A percentile compares a stretch with the other conserved stretches of the same genome.
Evolutionary conservation across 345 rosid genomes (phyloP).

Genomic region (Salix arbutifolia): DNA sequence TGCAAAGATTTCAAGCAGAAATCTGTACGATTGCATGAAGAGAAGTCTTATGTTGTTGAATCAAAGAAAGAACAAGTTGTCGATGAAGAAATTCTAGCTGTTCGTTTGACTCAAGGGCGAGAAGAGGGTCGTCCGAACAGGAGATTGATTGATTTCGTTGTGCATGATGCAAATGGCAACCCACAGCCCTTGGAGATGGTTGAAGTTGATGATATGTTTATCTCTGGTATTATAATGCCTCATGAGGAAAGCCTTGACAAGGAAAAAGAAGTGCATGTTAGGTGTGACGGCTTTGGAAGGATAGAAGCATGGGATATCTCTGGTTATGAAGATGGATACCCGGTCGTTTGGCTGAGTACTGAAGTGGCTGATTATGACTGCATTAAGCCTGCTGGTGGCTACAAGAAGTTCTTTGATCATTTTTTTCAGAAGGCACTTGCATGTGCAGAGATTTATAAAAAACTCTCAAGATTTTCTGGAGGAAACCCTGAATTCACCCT

Average conservation of each 20-base stretch:
- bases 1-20: constrained; percentile 63
- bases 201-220: constrained; percentile 21
- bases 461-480: constrained; percentile 23
- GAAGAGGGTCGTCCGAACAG: constrained; percentile 19
- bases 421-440: constrained; percentile 26
- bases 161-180: constrained; percentile 21
- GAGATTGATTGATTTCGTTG: constrained; percentile 22
- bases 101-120: constrained; percentile 17
- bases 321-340: constrained; percentile 30
- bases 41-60: constrained; percentile 43
- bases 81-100: constrained; percentile 42
- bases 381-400: constrained; percentile 19
- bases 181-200: constrained; percentile 29
- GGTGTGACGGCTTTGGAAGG: constrained; percentile 32
- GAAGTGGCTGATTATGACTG: constrained; percentile 28
- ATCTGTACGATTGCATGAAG: constrained; percentile 34
- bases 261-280: constrained; percentile 15
- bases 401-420: constrained; percentile 17
- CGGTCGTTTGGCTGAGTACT: constrained; percentile 29
- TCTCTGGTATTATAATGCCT: constrained; percentile 26
- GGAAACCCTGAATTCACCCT: constrained; percentile 22
- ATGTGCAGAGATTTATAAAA: constrained; percentile 22
- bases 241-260: constrained; percentile 9
- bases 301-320: constrained; percentile 26
- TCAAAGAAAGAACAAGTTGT: constrained; percentile 37